A percentile compares a stretch with the other conserved stretches of the same genome.
Conservation (phyloP, 805 yeast species). For the Tetrapisispora phaffii region DNA sequence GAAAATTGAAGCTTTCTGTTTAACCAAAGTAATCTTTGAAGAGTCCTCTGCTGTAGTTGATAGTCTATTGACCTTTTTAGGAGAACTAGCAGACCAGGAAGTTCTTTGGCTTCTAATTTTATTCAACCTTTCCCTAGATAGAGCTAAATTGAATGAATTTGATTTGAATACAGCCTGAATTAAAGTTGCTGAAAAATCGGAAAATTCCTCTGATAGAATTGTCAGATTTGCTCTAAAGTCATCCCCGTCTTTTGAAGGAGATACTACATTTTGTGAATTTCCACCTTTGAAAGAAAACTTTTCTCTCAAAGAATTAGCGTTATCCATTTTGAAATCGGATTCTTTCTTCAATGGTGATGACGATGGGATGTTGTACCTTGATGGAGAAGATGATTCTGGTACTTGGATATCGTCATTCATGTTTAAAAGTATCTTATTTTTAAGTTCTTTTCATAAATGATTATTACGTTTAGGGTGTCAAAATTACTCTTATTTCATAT, state of each 20-base stretch:
- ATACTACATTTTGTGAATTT: background rate
- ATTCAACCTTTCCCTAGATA: conserved; percentile 28
- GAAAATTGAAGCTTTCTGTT: conserved; percentile 30
- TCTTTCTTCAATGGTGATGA: conserved; percentile 24
- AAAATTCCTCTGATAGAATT: conserved; percentile 21
- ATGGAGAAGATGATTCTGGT: conserved; percentile 40
- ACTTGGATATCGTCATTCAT: conserved; percentile 34
- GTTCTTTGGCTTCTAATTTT: conserved; percentile 22
- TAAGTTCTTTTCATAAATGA: no score
- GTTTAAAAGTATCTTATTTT: conserved; percentile 12
- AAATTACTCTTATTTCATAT: no score
- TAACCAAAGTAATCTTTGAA: conserved; percentile 31
- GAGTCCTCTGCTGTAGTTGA: conserved; percentile 15
- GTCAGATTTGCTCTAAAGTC: conserved; percentile 10
- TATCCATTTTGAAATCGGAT: background rate
- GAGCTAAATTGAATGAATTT: conserved; percentile 29
- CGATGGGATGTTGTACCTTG: conserved; percentile 11
- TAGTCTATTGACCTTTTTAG: conserved; percentile 5
- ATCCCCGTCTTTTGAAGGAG: conserved; percentile 9
- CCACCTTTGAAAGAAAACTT: conserved; percentile 31
- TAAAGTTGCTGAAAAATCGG: conserved; percentile 27
- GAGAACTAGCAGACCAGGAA: conserved; percentile 12
- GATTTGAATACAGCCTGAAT: conserved; percentile 33
- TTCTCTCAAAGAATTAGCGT: conserved; percentile 28
- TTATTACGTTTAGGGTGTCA: no score